Percentiles rank a stretch among this genome's conserved stretches.
phyloP scores from a whole-genome alignment of 805 yeast species.

The Ogataea saltuana region DNA sequence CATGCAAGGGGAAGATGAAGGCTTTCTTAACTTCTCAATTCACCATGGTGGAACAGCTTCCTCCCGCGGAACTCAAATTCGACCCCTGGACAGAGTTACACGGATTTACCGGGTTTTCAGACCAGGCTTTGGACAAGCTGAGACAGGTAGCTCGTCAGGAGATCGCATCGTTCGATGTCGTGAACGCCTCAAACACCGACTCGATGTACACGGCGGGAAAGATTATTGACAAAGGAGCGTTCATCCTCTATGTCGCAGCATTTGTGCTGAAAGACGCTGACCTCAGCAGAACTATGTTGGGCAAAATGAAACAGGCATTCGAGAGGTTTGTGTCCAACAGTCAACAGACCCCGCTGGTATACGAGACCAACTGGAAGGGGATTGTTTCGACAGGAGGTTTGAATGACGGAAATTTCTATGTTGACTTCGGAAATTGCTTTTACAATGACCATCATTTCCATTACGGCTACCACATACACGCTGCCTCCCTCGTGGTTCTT shows the following conservation, averaged over 20 bases:
- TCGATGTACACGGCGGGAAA: constrained; percentile 94
- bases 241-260: constrained; percentile 72
- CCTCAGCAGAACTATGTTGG: constrained; percentile 53
- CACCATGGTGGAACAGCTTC: constrained; percentile 31
- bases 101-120: constrained; percentile 37
- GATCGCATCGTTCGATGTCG: constrained; percentile 51
- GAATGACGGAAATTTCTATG: constrained; percentile 36
- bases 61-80: constrained; percentile 38
- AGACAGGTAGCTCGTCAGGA: constrained; percentile 53
- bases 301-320: constrained; percentile 65
- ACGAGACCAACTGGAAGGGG: constrained; percentile 81
- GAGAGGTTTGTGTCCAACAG: constrained; percentile 65
- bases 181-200: constrained; percentile 61
- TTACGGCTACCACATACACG: constrained; percentile 79
- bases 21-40: constrained; percentile 42
- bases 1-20: constrained; percentile 55
- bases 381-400: constrained; percentile 65
- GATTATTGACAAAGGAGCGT: constrained; percentile 85
- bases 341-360: constrained; percentile 72
- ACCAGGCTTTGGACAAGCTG: constrained; percentile 44
- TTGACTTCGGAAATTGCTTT: constrained; percentile 70
- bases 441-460: constrained; percentile 90
- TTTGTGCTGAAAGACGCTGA: constrained; percentile 58
- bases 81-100: constrained; percentile 61
- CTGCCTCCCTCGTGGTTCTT: constrained; percentile 77